These are phyloP conservation scores for Tuber microsphaerosporum DNA, from an alignment of 495 filamentous ascomycete species.

Conservation along the genomic window DNA sequence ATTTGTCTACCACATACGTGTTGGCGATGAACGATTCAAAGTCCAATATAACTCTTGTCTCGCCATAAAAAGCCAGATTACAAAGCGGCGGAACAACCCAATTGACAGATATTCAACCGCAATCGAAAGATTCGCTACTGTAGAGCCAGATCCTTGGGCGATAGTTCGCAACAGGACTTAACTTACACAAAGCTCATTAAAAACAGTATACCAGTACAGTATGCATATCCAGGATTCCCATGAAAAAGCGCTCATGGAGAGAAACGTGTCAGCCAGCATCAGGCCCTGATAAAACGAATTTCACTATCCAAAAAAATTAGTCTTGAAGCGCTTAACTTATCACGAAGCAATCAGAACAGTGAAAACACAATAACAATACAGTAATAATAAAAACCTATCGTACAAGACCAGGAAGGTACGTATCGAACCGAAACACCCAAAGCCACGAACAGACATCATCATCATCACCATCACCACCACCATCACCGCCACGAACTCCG, in stretches of 20 bases:
- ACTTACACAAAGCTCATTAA: background rate
- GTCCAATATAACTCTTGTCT: background rate
- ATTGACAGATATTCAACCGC: background rate
- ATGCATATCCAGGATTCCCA: background rate
- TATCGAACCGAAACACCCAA: background rate
- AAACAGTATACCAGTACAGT: background rate
- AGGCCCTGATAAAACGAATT: constrained; percentile 1
- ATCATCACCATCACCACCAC: background rate
- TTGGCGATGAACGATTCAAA: background rate
- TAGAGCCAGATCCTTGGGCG: background rate
- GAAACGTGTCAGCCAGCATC: background rate
- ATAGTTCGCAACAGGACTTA: background rate
- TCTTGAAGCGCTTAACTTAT: background rate
- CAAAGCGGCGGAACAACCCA: background rate
- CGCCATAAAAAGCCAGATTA: background rate
- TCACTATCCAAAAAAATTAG: background rate
- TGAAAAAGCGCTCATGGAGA: background rate
- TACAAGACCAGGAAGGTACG: background rate
- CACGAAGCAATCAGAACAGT: background rate
- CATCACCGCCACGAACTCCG: background rate
- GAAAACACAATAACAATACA: background rate
- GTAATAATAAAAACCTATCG: background rate
- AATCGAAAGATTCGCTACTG: background rate
- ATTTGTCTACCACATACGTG: constrained; percentile 2
- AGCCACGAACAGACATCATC: background rate